Conservation (phyloP, 192 early-diverging fungal species). For the Umbelopsis sp. region DNA sequence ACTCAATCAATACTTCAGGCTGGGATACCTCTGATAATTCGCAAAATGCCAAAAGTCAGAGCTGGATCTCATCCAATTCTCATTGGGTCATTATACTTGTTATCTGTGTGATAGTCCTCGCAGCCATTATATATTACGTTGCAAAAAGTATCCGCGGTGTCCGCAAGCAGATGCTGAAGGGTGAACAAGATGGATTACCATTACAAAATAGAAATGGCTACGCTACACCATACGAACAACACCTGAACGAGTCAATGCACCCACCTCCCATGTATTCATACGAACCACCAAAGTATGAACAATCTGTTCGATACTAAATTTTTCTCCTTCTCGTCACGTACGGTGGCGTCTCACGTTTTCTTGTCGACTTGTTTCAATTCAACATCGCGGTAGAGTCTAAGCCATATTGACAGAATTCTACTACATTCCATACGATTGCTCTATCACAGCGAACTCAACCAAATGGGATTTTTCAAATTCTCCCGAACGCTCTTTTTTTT, state of each 20-base stretch:
- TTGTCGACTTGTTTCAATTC: background rate
- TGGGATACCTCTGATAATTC: background rate
- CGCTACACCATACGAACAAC: background rate
- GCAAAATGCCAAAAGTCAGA: background rate
- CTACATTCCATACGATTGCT: background rate
- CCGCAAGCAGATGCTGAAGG: constrained; percentile 21
- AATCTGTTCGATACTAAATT: background rate
- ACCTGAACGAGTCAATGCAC: background rate
- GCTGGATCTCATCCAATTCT: constrained; percentile 26
- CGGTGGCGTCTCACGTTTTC: background rate
- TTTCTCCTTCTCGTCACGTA: background rate
- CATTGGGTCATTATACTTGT: constrained; percentile 32
- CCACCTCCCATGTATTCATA: constrained; percentile 15
- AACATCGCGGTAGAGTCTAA: background rate
- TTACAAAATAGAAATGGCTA: constrained; percentile 9
- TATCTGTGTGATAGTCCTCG: constrained; percentile 21
- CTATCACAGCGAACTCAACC: background rate
- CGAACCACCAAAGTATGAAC: constrained; percentile 11
- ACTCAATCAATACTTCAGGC: background rate
- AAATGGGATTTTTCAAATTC: background rate
- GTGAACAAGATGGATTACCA: constrained; percentile 25
- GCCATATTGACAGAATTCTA: no score
- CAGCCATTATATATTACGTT: constrained; percentile 26
- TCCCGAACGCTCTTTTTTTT: background rate
- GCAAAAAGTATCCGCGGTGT: constrained; percentile 24